Percentiles rank a stretch among this genome's conserved stretches.
These are phyloP conservation scores for Annona squamosa DNA, from an alignment of 164 flowering plant species.

Conservation along the genomic window DNA sequence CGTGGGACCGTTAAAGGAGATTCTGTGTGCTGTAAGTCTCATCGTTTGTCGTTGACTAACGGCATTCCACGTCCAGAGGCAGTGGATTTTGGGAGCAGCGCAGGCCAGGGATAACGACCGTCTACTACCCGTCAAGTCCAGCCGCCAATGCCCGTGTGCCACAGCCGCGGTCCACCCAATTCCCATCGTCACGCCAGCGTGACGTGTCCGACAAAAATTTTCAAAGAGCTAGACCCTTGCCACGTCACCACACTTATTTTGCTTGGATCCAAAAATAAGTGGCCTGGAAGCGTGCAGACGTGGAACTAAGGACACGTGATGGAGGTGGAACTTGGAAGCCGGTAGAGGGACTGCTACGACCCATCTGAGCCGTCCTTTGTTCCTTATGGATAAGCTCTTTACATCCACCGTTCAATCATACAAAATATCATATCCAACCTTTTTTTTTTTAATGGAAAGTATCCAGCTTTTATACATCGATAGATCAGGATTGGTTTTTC, in stretches of 20 bases:
- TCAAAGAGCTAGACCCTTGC: neutral
- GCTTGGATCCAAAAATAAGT: neutral
- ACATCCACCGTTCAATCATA: too few relatives aligned
- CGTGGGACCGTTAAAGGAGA: slow-evolving; percentile 1
- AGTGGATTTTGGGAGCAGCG: neutral
- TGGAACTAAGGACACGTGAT: neutral
- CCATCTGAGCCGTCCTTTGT: too few relatives aligned
- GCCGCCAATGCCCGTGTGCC: neutral
- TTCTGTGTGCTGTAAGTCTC: slow-evolving; percentile 6
- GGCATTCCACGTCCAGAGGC: slow-evolving; percentile 4
- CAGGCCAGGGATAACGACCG: neutral
- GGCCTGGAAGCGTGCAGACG: neutral
- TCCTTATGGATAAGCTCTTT: too few relatives aligned
- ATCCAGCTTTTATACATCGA: too few relatives aligned
- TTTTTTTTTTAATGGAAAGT: too few relatives aligned
- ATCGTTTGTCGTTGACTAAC: slow-evolving; percentile 10
- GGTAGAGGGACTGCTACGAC: too few relatives aligned
- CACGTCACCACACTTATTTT: slow-evolving; percentile 1
- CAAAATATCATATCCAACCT: too few relatives aligned
- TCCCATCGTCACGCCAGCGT: neutral
- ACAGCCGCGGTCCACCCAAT: neutral
- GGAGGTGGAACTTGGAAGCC: neutral
- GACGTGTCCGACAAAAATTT: slow-evolving; percentile 6
- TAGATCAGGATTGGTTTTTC: too few relatives aligned
- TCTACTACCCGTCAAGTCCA: neutral